Percentiles rank a stretch among this genome's conserved stretches.
Conservation (phyloP, 805 yeast species). For the Gaillardinia entomophila region DNA sequence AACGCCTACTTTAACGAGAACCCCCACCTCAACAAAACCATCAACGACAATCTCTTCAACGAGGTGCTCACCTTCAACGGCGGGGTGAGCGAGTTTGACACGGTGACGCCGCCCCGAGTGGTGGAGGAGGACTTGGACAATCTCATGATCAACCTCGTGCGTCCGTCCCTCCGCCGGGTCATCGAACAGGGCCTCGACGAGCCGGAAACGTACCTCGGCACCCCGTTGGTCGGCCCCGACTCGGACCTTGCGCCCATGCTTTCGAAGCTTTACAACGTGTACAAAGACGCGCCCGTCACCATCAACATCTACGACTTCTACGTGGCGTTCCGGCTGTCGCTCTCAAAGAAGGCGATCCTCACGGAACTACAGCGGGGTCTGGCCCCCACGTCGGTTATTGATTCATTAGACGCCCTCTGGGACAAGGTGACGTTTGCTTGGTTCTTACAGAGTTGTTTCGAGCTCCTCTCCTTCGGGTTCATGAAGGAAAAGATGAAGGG, state of each 20-base stretch:
- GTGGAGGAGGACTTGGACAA: constrained; percentile 35
- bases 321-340: constrained; percentile 50
- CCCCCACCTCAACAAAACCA: constrained; percentile 10
- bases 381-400: not conserved
- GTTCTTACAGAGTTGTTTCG: constrained; percentile 71
- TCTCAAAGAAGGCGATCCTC: constrained; percentile 22
- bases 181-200: constrained; percentile 28
- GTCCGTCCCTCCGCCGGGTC: constrained; percentile 29
- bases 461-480: constrained; percentile 64
- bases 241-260: constrained; percentile 36
- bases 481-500: constrained; percentile 57
- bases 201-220: constrained; percentile 18
- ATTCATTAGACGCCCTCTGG: constrained; percentile 41
- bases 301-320: constrained; percentile 67
- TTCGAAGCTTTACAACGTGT: constrained; percentile 56
- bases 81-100: constrained; percentile 13
- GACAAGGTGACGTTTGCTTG: constrained; percentile 59
- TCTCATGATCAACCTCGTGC: constrained; percentile 29
- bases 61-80: constrained; percentile 27
- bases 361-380: constrained; percentile 5
- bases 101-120: constrained; percentile 5
- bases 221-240: not conserved
- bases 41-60: constrained; percentile 23
- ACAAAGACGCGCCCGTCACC: constrained; percentile 71
- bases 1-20: constrained; percentile 12